Percentiles rank a stretch among this genome's conserved stretches.
Conservation (phyloP, 208 protist genomes). For the Trypanosoma brucei region DNA sequence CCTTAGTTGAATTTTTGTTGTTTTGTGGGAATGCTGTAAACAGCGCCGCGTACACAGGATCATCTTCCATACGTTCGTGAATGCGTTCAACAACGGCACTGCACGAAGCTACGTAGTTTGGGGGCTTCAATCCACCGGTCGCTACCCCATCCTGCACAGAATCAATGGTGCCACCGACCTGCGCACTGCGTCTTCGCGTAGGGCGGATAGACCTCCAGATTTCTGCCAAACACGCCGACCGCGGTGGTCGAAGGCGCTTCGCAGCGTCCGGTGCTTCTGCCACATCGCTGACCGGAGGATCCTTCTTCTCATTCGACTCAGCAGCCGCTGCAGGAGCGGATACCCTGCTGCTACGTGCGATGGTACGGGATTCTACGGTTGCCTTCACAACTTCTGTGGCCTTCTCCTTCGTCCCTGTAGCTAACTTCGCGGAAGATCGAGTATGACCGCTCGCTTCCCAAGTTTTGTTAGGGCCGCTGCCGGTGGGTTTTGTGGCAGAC, state of each 20-base stretch:
- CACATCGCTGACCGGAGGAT: neutral
- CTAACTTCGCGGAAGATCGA: neutral
- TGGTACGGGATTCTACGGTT: neutral
- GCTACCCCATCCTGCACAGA: constrained; percentile 2
- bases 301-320: neutral
- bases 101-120: neutral
- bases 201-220: constrained; percentile 49
- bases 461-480: neutral
- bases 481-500: neutral
- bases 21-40: constrained; percentile 3
- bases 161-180: constrained; percentile 16
- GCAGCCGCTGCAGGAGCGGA: neutral
- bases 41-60: constrained; percentile 18
- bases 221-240: constrained; percentile 35
- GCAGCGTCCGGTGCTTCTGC: neutral
- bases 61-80: constrained; percentile 16
- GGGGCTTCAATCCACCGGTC: constrained; percentile 2
- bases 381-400: neutral
- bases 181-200: constrained; percentile 28
- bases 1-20: neutral
- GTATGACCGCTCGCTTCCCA: neutral
- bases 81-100: constrained; percentile 15
- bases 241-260: constrained; percentile 17
- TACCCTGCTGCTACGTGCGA: neutral
- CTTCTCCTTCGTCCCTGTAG: constrained; percentile 4